Conservation (phyloP, 1,284 basidiomycete species). For the Cryptococcus jaspeensis region DNA sequence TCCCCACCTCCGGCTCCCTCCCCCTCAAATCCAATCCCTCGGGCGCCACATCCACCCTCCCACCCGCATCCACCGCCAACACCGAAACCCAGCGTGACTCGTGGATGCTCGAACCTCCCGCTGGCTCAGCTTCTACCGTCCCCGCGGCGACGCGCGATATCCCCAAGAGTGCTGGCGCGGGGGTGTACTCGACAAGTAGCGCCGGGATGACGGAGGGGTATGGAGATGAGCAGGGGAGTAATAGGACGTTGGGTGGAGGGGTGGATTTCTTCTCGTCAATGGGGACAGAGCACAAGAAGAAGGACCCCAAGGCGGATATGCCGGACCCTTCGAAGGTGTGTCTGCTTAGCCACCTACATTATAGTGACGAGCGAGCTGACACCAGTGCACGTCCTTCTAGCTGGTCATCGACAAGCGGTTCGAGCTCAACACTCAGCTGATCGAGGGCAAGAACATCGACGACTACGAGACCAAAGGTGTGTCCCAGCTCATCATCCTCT, state of each 20-base stretch:
- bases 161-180: constrained; percentile 22
- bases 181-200: not conserved
- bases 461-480: constrained; percentile 58
- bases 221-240: constrained; percentile 59
- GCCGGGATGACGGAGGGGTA: constrained; percentile 65
- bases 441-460: constrained; percentile 61
- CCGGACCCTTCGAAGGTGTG: constrained; percentile 70
- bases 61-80: too few relatives aligned
- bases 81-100: constrained; percentile 62
- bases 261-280: constrained; percentile 83
- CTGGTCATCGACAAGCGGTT: constrained; percentile 56
- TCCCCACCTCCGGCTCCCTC: constrained; percentile 75
- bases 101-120: constrained; percentile 73
- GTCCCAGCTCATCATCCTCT: constrained; percentile 9
- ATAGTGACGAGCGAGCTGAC: not conserved
- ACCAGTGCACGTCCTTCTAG: constrained; percentile 7
- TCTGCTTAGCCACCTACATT: not conserved
- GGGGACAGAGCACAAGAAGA: constrained; percentile 71
- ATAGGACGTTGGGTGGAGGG: constrained; percentile 54
- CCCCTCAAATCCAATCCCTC: constrained; percentile 63
- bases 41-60: constrained; percentile 53
- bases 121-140: constrained; percentile 9
- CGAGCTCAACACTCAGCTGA: constrained; percentile 78
- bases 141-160: constrained; percentile 12
- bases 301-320: constrained; percentile 60